Evolutionary conservation across 768 basidiomycete genomes (phyloP), one percentile per base, ranked within the genome.

Genomic region (Boletellus ananas): DNA sequence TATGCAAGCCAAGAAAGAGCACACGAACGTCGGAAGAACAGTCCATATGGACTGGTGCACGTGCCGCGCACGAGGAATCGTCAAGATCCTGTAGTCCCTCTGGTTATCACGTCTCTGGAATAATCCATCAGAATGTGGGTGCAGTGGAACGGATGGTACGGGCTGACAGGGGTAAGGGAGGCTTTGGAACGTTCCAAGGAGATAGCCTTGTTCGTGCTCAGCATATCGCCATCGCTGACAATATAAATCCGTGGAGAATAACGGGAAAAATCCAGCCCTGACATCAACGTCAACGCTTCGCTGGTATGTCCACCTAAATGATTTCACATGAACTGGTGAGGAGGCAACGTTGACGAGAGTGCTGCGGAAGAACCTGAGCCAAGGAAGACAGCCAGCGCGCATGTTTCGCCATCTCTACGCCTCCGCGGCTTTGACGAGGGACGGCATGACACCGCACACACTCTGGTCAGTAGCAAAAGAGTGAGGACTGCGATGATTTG

Each of bases 251-350:
- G 77, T 14, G 81, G 83, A 7, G 74, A 74, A 68, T 94, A 98
- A 37, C 87, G 81, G 12, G 72, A 61, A 52, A 87, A 85, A 63
- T 94, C 83, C 21, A 99, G 68, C 12, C 83, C 71, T 3, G 85
- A 85, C 23, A 89, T 49, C 23, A 97, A 74, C 31, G 77, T 73
- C 55, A 95, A 68, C 37, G 85, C 87, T 74, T 99, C 96, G 54
- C 79, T 83, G 14, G 94, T 96, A 70, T 99, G 96, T 0, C 96
- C 96, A 39, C 96, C 95, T 97, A 63, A 31, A 25, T 25, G 20
- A 27, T 43, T 50, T 34, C 41, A 46, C 47, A 51, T 55, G 46
- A 56, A 49, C 36, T 53, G 38, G 49, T 50, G 17, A 49, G 34
- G 23, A 31, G 44, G 14, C 35, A 49, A 23, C 21, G 18, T 33